phyloP scores from a whole-genome alignment of 1,139 yeast species.

The Magnusiomyces fungicola region DNA sequence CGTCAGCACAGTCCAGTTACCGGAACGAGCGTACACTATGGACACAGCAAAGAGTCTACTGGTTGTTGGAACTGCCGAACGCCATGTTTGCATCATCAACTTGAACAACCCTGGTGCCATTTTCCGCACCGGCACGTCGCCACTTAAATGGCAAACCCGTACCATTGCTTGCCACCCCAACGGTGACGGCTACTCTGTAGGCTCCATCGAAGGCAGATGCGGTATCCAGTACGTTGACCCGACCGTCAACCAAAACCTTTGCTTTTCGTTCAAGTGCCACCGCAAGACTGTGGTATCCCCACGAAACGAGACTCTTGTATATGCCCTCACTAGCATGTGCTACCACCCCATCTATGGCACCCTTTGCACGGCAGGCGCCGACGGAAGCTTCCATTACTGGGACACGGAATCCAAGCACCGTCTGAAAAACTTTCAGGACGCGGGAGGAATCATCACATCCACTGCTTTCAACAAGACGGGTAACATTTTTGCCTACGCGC shows the following conservation, averaged over 20 bases:
- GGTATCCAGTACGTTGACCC: constrained; percentile 94
- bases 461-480: constrained; percentile 82
- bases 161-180: constrained; percentile 75
- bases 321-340: constrained; percentile 69
- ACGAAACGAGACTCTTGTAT: constrained; percentile 49
- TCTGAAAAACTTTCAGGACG: constrained; percentile 68
- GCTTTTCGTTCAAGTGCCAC: constrained; percentile 93
- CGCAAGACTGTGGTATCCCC: constrained; percentile 41
- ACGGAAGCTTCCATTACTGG: constrained; percentile 94
- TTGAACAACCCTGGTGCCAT: constrained; percentile 72
- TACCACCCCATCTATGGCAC: constrained; percentile 92
- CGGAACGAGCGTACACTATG: constrained; percentile 90
- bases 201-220: constrained; percentile 93
- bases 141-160: constrained; percentile 87
- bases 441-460: constrained; percentile 68
- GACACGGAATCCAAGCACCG: constrained; percentile 90
- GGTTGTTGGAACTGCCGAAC: constrained; percentile 89
- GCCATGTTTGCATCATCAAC: constrained; percentile 72
- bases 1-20: constrained; percentile 69
- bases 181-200: constrained; percentile 89
- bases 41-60: constrained; percentile 72
- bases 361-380: constrained; percentile 89
- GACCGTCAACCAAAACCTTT: constrained; percentile 51
- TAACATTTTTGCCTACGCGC: constrained; percentile 79
- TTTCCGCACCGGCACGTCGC: constrained; percentile 69